phyloP scores from a whole-genome alignment of 352 stramenopile genomes.

The Achlya hypogyna region DNA sequence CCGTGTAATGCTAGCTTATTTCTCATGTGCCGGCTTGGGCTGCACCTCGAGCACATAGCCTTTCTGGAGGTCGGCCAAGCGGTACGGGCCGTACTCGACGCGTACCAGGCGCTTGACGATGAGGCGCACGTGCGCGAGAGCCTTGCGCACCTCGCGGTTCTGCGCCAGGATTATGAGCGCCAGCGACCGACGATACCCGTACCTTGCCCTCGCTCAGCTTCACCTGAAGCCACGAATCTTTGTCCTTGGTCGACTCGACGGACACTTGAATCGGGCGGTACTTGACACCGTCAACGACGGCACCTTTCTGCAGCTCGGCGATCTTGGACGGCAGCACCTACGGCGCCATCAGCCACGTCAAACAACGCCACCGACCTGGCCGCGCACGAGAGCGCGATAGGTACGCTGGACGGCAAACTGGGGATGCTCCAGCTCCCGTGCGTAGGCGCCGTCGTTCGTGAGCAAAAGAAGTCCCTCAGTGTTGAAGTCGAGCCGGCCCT shows the following conservation, averaged over 20 bases:
- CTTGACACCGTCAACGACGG: slow-evolving; percentile 77
- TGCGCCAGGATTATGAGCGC: slow-evolving; percentile 23
- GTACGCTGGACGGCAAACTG: slow-evolving; percentile 58
- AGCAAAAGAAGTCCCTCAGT: slow-evolving; percentile 89
- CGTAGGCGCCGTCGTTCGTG: slow-evolving; percentile 88
- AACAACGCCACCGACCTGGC: slow-evolving; percentile 26
- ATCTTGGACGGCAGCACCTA: slow-evolving; percentile 48
- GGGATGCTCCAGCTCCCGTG: slow-evolving; percentile 81
- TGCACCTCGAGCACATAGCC: slow-evolving; percentile 73
- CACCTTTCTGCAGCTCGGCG: slow-evolving; percentile 57
- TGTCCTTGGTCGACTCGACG: slow-evolving; percentile 72
- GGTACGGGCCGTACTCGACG: slow-evolving; percentile 84
- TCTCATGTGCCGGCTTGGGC: slow-evolving; percentile 36
- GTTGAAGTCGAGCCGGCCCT: slow-evolving; percentile 88
- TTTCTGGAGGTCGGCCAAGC: slow-evolving; percentile 57
- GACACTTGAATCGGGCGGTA: slow-evolving; percentile 64
- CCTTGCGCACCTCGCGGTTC: slow-evolving; percentile 88
- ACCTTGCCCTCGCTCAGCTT: slow-evolving; percentile 83
- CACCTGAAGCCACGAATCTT: slow-evolving; percentile 85
- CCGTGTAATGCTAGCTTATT: background rate
- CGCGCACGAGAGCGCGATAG: slow-evolving; percentile 80
- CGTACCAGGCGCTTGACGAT: slow-evolving; percentile 84
- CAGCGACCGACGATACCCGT: background rate
- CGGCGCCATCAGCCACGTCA: background rate
- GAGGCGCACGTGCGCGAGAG: slow-evolving; percentile 74